phyloP scores from a whole-genome alignment of 176 grass and related monocot species.

The Triticum monococcum region DNA sequence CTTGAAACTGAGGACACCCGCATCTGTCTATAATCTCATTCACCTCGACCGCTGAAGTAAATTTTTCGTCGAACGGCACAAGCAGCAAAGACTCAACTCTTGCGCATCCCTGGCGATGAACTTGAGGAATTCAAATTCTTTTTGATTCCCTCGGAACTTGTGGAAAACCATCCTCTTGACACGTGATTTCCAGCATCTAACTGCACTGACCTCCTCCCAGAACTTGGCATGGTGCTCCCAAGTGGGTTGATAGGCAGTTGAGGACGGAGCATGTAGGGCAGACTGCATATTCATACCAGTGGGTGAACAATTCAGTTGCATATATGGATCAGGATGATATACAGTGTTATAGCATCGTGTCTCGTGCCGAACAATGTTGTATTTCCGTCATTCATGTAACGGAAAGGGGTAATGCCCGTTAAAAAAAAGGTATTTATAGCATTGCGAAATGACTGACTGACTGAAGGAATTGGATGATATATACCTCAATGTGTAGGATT shows the following conservation, averaged over 20 bases:
- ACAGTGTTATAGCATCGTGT: neutral
- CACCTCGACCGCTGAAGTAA: neutral
- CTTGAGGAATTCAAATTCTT: neutral
- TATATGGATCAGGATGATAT: neutral
- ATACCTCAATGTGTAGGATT: slow-evolving; percentile 2
- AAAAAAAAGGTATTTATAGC: neutral
- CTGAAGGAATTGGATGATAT: neutral
- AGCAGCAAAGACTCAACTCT: neutral
- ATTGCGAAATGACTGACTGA: neutral
- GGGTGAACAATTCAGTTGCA: neutral
- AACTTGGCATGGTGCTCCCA: neutral
- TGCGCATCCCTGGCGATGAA: neutral
- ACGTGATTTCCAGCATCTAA: neutral
- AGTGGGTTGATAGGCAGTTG: neutral
- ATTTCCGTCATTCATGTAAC: too few relatives aligned
- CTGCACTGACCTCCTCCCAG: neutral
- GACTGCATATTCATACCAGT: slow-evolving; percentile 24
- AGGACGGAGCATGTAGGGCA: neutral
- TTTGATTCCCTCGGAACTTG: neutral
- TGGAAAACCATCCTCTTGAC: slow-evolving; percentile 8
- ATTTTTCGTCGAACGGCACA: neutral
- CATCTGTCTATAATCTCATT: neutral
- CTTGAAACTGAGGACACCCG: neutral
- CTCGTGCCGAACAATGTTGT: too few relatives aligned
- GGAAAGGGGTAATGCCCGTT: too few relatives aligned